Evolutionary conservation across 2,329 filamentous ascomycete species (phyloP), one percentile per base, ranked within the genome.

Genomic region (Corinectria fuckeliana): DNA sequence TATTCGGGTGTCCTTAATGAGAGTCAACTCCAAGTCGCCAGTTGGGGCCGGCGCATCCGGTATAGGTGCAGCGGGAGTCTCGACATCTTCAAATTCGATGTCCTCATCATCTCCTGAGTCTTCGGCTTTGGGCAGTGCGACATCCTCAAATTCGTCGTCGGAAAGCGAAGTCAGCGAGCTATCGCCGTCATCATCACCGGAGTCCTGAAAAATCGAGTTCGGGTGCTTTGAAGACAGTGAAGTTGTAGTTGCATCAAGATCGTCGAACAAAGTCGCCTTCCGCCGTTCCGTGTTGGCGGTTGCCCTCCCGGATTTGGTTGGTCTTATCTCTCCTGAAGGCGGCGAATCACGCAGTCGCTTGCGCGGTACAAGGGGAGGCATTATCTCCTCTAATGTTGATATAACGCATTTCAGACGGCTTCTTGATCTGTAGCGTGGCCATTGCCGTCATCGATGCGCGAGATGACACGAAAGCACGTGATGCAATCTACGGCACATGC

Each of bases 21-120:
- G 77, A 0, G 90, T 94, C 68, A 96, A 78, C 65, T 94, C 89
- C 30, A 96, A 79, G 70, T 93, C 89, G 10, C 88, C 88, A 1
- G 86, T 81, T 1, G 85, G 80, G 2, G 77, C 75, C 49, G 82
- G 78, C 5, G 82, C 78, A 76, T 80, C 60, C 72, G 75, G 63
- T 73, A 76, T 69, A 1, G 76, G 72, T 10, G 87, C 84, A 63
- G 86, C 84, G 62, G 88, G 87, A 38, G 88, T 88, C 60, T 86
- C 84, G 4, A 90, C 82, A 49, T 88, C 85, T 34, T 88, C 85
- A 30, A 88, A 84, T 9, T 85, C 83, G 36, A 89, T 82, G 11
- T 81, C 78, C 1, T 79, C 79, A 5, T 78, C 75, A 1, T 78
- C 68, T 5, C 54, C 67, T 2, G 62, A 64, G 7, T 65, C 69